Base-by-base conservation (phyloP, 495 filamentous ascomycete genomes). In the Talaromyces trachyspermus region DNA sequence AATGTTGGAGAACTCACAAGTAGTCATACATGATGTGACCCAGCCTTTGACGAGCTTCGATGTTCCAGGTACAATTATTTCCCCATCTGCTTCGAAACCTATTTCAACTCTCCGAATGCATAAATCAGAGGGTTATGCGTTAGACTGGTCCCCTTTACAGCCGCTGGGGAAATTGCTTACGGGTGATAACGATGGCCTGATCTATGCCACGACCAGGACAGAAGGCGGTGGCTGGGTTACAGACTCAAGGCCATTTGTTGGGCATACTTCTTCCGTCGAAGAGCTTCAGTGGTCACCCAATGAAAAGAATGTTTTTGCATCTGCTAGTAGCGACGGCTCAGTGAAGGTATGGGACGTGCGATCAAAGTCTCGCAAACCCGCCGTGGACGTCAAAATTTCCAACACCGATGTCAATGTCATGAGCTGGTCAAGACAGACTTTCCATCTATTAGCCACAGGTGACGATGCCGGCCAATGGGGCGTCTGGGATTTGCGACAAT, bases 211-310 rank as follows among this genome's bases (percentile, higher is more conserved):
- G 7, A 88, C 87, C 11, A 74, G 87, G 48, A 88, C 84, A 15
- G 84, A 91, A 55, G 88, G 87, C 29, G 91, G 89, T 19, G 84
- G 83, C 39, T 95, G 88, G 79, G 84, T 86, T 4, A 89, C 87
- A 5, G 87, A 91, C 55, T 83, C 75, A 0, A 74, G 84, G 20
- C 78, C 89, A 4, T 91, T 90, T 64, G 80, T 75, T 10, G 89
- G 88, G 20, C 92, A 97, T 69, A 75, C 75, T 3, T 81, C 83
- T 36, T 89, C 86, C 32, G 80, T 98, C 15, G 92, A 98, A 67
- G 92, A 98, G 58, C 69, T 98, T 25, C 92, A 96, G 59, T 98
- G 92, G 92, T 90, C 85, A 18, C 92, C 92, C 0, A 85, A 81
- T 40, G 92, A 98, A 68, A 77, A 76, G 39, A 88, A 88, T 50